Evolutionary conservation across 2,329 filamentous ascomycete genomes (phyloP).

Genomic region (Nigrospora sphaerica): DNA sequence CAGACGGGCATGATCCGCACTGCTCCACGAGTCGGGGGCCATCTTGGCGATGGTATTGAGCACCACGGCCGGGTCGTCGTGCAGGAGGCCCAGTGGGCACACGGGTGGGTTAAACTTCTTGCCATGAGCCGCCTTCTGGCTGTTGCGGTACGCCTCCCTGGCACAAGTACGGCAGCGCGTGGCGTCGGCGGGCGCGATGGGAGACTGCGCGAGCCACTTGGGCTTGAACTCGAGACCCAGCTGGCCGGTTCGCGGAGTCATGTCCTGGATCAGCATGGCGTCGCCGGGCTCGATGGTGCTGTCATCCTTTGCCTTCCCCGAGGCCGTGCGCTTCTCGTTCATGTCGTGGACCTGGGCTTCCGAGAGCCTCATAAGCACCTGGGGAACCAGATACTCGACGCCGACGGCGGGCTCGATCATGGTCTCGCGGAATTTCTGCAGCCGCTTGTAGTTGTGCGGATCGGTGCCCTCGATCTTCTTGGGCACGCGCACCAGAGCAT

Average conservation of each 20-base stretch:
- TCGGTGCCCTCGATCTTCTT: slow-evolving; percentile 43
- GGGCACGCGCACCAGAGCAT: slow-evolving; percentile 52
- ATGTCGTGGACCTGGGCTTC: slow-evolving; percentile 43
- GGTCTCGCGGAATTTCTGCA: slow-evolving; percentile 41
- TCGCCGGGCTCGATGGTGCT: slow-evolving; percentile 46
- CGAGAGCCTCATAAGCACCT: slow-evolving; percentile 18
- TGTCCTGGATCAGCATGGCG: slow-evolving; percentile 68
- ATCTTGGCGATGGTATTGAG: slow-evolving; percentile 34
- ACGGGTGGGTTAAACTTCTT: slow-evolving; percentile 33
- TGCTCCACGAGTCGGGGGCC: slow-evolving; percentile 21
- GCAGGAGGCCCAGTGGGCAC: slow-evolving; percentile 60
- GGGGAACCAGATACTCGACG: slow-evolving; percentile 23
- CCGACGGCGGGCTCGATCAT: slow-evolving; percentile 43
- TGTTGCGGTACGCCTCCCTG: slow-evolving; percentile 34
- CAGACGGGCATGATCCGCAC: slow-evolving; percentile 23
- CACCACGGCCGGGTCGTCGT: slow-evolving; percentile 36
- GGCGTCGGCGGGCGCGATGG: slow-evolving; percentile 56
- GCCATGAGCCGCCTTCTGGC: slow-evolving; percentile 32
- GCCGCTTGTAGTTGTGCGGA: slow-evolving; percentile 33
- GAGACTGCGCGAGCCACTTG: slow-evolving; percentile 76
- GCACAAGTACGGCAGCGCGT: slow-evolving; percentile 72
- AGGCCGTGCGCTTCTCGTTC: slow-evolving; percentile 40
- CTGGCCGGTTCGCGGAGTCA: slow-evolving; percentile 41
- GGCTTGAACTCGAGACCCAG: slow-evolving; percentile 69
- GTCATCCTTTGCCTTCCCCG: slow-evolving; percentile 15